Evolutionary conservation across 306 rosid species (phyloP), one percentile per base, ranked within the genome.

Genomic region (Prinsepia uniflora): DNA sequence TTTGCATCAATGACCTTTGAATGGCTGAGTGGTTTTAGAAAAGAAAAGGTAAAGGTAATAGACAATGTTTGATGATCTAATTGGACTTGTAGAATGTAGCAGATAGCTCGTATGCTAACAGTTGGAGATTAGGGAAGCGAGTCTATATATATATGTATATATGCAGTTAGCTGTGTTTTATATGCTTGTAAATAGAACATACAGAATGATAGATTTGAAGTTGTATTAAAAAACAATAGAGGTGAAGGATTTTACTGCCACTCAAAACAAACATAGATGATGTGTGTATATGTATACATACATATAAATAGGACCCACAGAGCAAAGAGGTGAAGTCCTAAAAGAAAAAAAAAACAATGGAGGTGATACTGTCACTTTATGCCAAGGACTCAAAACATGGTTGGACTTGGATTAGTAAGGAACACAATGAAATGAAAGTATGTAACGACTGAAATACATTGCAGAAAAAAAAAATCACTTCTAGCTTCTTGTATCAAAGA

Each of bases 11-110:
- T 10, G 40, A 39, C 44, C 18, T 6, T 66, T 43, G 11, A 15
- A 47, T 48, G 39, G 8, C 20, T 30, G 48, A 30, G 1, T 30
- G 17, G 42, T 1, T n/a, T 48, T 36, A 41, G 10, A 52, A 68
- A 69, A 14, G 62, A 69, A 69, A 69, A 13, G 18, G 50, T 8
- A 69, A 69, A 13, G 18, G 50, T 8, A 54, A 54, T 20, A 69
- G 63, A 8, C 54, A 13, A 55, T 8, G 42, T 69, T 5, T 69
- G 72, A 18, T 18, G 4, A 36, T 11, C 39, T 52, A 30, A 36
- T 36, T 0, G 7, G 72, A 44, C 19, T 3, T 36, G 47, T 68
- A 39, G 36, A 30, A n/a, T 18, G 10, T 15, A 53, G 62, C 52
- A 39, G 49, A 17, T 52, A 58, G 50, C 15, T 68, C 6, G 62